phyloP scores from a whole-genome alignment of 441 rosid species.

The Erodium trifolium region DNA sequence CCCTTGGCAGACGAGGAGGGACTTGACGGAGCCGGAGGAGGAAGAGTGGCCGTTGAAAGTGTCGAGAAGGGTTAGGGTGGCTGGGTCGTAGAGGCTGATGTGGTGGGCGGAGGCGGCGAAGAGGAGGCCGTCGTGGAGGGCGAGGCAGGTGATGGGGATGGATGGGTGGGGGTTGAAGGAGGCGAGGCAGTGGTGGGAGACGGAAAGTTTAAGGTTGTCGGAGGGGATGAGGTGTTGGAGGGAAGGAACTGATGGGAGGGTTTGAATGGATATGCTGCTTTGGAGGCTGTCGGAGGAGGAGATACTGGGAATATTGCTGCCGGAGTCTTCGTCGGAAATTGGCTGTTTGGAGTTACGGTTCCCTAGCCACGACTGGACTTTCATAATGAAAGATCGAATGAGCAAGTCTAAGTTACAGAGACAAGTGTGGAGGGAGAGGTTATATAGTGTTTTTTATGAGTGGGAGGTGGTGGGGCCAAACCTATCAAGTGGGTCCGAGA shows the following conservation, averaged over 20 bases:
- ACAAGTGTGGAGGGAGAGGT: too few species aligned
- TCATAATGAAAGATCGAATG: too few species aligned
- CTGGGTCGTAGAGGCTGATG: constrained; percentile 55
- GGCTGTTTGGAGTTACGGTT: too few species aligned
- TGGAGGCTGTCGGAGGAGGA: constrained; percentile 33
- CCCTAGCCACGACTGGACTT: too few species aligned
- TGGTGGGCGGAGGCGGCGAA: constrained; percentile 59
- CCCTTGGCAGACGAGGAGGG: constrained; percentile 43
- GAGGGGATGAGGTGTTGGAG: constrained; percentile 47
- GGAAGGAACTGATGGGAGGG: constrained; percentile 74
- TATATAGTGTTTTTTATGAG: too few species aligned
- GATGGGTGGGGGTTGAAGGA: constrained; percentile 28
- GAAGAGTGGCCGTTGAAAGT: constrained; percentile 39
- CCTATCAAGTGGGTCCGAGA: too few species aligned
- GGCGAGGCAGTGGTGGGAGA: constrained; percentile 31
- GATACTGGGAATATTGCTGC: too few species aligned
- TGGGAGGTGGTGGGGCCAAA: too few species aligned
- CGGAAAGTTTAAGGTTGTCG: constrained; percentile 26
- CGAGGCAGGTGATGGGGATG: constrained; percentile 53
- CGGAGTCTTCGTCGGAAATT: too few species aligned
- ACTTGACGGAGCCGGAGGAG: constrained; percentile 63
- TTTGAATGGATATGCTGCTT: constrained; percentile 63
- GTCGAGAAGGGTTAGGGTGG: constrained; percentile 31
- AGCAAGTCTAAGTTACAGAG: too few species aligned
- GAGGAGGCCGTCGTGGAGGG: constrained; percentile 40